A percentile compares a stretch with the other conserved stretches of the same genome.
These are phyloP conservation scores for cucumber (Cucumis sativus) DNA, from an alignment of 306 rosid species.

Conservation along the genomic window Cucumber_9930_V3 NC_026655.2:20925001-20925500, in stretches of 20 bases:
- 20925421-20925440: slow-evolving; percentile 39
- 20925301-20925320: background rate
- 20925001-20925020: slow-evolving; percentile 98
- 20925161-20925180: background rate
- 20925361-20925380: slow-evolving; percentile 97
- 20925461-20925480: slow-evolving; percentile 83
- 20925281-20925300: background rate
- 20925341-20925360: slow-evolving; percentile 39
- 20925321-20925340: background rate
- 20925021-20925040: slow-evolving; percentile 9
- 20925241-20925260: no score
- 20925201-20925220: background rate
- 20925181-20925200: background rate
- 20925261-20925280: background rate
- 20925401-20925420: slow-evolving; percentile 98
- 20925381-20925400: slow-evolving; percentile 93
- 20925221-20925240: no score
- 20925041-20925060: background rate
- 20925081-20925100: background rate
- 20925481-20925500: slow-evolving; percentile 93
- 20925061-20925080: background rate
- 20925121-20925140: no score
- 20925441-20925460: slow-evolving; percentile 36
- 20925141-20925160: no score
- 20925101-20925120: background rate